Percentiles rank a stretch among this genome's conserved stretches.
Evolutionary conservation across 345 rosid species (phyloP).

Genomic region (Kandelia obovata): DNA sequence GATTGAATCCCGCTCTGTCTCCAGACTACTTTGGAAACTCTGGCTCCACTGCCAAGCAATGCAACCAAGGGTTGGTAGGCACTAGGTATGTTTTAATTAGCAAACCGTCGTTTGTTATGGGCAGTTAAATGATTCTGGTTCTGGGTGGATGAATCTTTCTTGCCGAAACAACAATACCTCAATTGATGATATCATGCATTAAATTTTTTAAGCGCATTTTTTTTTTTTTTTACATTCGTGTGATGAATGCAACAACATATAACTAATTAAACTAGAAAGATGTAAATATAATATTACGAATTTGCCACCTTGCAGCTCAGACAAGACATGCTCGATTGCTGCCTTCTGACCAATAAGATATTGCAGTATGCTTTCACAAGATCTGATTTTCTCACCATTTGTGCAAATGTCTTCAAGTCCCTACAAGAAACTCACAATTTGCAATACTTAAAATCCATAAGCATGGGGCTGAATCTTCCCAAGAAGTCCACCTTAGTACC

Average conservation of each 20-base stretch:
- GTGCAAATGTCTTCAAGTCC: constrained; percentile 15
- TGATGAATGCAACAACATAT: too few species aligned
- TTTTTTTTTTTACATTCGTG: too few species aligned
- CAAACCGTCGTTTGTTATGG: background rate
- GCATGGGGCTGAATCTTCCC: too few species aligned
- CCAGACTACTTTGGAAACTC: constrained; percentile 62
- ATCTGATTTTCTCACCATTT: constrained; percentile 20
- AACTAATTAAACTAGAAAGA: too few species aligned
- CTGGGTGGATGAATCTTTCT: background rate
- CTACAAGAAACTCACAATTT: constrained; percentile 24
- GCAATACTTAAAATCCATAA: too few species aligned
- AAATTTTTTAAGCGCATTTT: too few species aligned
- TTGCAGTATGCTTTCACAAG: constrained; percentile 18
- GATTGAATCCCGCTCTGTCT: constrained; percentile 49
- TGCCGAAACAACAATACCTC: background rate
- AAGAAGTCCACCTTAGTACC: too few species aligned
- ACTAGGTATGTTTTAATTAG: constrained; percentile 51
- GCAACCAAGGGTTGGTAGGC: constrained; percentile 52
- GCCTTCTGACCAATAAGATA: constrained; percentile 19
- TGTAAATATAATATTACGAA: background rate
- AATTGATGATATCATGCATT: background rate
- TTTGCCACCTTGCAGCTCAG: constrained; percentile 43
- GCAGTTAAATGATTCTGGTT: background rate
- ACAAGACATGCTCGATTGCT: constrained; percentile 25
- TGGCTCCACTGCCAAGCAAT: constrained; percentile 76